Conservation (phyloP, 208 protist species). For the Porcisia hertigi region DNA sequence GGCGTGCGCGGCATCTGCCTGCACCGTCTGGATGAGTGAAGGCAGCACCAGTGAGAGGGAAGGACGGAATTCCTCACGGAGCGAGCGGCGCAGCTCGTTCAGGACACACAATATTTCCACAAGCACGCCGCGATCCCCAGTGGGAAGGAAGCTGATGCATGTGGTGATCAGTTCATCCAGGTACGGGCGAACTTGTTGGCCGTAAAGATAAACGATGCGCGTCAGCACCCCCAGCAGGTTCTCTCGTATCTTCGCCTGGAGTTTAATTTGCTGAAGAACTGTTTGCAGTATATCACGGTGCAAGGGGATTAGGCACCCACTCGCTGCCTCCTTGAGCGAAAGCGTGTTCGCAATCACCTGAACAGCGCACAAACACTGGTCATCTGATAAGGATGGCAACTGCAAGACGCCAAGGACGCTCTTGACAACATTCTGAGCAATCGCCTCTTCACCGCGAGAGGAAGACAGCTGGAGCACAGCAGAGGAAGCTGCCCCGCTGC, state of each 20-base stretch:
- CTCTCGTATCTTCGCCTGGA: constrained; percentile 66
- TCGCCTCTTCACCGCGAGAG: constrained; percentile 55
- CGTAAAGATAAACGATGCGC: constrained; percentile 56
- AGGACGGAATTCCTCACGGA: constrained; percentile 85
- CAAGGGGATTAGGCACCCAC: constrained; percentile 47
- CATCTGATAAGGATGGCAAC: constrained; percentile 79
- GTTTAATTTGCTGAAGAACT: constrained; percentile 59
- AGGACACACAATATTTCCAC: constrained; percentile 70
- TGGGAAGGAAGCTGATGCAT: constrained; percentile 54
- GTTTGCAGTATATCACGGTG: constrained; percentile 70
- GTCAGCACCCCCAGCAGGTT: constrained; percentile 62
- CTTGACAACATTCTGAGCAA: constrained; percentile 73
- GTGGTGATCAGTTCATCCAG: constrained; percentile 61
- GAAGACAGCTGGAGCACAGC: constrained; percentile 21
- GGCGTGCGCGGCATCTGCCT: constrained; percentile 53
- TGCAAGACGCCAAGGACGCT: constrained; percentile 81
- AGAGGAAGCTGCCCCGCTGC: constrained; percentile 20
- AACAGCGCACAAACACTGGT: constrained; percentile 80
- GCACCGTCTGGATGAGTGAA: constrained; percentile 61
- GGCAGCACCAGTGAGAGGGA: constrained; percentile 74
- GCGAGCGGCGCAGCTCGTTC: constrained; percentile 61
- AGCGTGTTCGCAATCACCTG: constrained; percentile 75
- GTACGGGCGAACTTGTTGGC: constrained; percentile 71
- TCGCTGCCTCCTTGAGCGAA: constrained; percentile 57
- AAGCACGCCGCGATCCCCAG: constrained; percentile 62